Conservation (phyloP, 1,139 yeast genomes). For the Blastobotrys arbuscula region DNA sequence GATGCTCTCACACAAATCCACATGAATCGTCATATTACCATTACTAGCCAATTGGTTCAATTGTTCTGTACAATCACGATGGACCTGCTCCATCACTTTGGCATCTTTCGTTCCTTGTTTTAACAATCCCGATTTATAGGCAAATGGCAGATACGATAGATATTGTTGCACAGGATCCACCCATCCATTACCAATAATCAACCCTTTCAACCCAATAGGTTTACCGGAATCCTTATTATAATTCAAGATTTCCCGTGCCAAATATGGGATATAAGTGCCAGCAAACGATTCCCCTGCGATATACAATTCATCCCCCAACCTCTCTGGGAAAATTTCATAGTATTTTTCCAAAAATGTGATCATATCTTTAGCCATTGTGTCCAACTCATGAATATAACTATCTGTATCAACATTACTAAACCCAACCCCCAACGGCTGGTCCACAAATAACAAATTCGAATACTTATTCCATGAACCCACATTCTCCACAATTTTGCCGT, state of each 20-base stretch:
- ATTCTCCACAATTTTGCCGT: slow-evolving; percentile 45
- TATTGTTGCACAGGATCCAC: slow-evolving; percentile 86
- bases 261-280: slow-evolving; percentile 92
- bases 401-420: slow-evolving; percentile 55
- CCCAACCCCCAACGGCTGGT: slow-evolving; percentile 96
- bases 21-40: slow-evolving; percentile 27
- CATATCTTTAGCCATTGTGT: slow-evolving; percentile 52
- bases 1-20: slow-evolving; percentile 29
- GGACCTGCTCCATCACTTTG: slow-evolving; percentile 29
- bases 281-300: slow-evolving; percentile 96
- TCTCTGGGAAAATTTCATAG: slow-evolving; percentile 70
- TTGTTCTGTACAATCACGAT: slow-evolving; percentile 29
- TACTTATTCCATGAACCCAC: slow-evolving; percentile 81
- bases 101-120: slow-evolving; percentile 29
- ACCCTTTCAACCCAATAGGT: slow-evolving; percentile 50
- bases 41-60: slow-evolving; percentile 25
- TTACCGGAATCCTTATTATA: slow-evolving; percentile 36
- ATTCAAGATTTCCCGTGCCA: slow-evolving; percentile 58
- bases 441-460: slow-evolving; percentile 78
- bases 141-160: slow-evolving; percentile 71
- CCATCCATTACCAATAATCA: slow-evolving; percentile 95
- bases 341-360: slow-evolving; percentile 60
- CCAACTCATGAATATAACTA: slow-evolving; percentile 53
- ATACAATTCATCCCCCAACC: slow-evolving; percentile 55
- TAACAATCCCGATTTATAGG: slow-evolving; percentile 55